Conservation (phyloP, 495 filamentous ascomycete genomes). For the Neurospora sp. region DNA sequence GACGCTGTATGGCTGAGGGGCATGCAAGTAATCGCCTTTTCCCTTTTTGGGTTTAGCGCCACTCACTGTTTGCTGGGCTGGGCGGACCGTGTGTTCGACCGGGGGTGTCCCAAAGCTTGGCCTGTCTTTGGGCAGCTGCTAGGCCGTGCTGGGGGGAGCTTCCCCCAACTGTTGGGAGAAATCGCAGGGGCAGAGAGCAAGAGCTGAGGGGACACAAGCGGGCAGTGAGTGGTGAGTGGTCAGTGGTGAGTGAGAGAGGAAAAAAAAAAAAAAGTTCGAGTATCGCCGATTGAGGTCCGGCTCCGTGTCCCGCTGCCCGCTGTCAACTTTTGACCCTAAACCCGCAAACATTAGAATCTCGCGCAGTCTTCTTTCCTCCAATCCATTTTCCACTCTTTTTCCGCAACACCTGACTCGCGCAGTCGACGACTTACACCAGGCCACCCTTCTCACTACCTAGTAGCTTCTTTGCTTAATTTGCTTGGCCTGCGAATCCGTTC, state of each 20-base stretch:
- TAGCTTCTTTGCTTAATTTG: neutral
- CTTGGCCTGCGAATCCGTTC: neutral
- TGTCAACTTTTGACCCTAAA: neutral
- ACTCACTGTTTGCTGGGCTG: neutral
- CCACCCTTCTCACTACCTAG: neutral
- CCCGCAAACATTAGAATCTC: neutral
- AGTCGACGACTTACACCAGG: neutral
- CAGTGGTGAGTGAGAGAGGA: neutral
- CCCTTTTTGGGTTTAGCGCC: neutral
- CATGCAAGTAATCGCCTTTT: neutral
- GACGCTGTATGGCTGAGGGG: neutral
- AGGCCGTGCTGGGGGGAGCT: neutral
- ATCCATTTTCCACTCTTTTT: neutral
- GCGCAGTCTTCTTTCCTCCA: neutral
- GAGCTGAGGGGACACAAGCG: neutral
- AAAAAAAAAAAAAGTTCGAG: slow-evolving; percentile 16
- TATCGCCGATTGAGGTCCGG: slow-evolving; percentile 23
- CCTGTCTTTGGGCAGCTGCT: neutral
- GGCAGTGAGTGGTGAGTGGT: neutral
- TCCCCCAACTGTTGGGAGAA: neutral
- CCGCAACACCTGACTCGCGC: neutral
- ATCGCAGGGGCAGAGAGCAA: neutral
- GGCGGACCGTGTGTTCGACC: neutral
- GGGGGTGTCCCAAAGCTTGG: neutral
- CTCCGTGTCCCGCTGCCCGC: slow-evolving; percentile 4